Base-by-base conservation (phyloP, 495 filamentous ascomycete genomes). In the Penicillium longicatenatum region DNA sequence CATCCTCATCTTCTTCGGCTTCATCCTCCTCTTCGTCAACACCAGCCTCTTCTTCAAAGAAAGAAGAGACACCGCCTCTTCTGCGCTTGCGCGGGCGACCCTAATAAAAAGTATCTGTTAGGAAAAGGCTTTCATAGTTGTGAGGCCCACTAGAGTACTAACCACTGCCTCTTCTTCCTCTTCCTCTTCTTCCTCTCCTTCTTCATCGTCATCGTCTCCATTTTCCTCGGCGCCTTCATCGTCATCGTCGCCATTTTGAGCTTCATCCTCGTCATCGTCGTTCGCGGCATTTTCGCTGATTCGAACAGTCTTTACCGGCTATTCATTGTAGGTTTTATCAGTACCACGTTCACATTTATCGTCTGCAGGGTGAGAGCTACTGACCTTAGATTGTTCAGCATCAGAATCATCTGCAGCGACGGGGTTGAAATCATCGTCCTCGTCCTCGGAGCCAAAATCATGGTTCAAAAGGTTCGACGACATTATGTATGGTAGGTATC, bases 1-100 rank as follows among this genome's bases (percentile, higher is more conserved):
- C 89, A 57, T 91, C 89, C 54, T 90, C 85, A n/a, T 96, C 93
- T 33, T 94, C 92, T 56, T 95, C 91, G 51, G 92, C 91, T 57
- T 85, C 88, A 49, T 96, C 93, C 54, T 98, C 93, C 47, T 98
- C 93, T 30, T 90, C 93, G 60, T 97, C 93, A 55, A 98, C 93
- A 74, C 96, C 94, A 66, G 93, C 93, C 78, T 97, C 94, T 59
- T 90, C 89, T 82, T 98, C 94, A 74, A 98, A 82, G 84, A 96
- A 97, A 49, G 85, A 82, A 59, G 89, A 87, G 52, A 89, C 82
- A 52, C 79, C 82, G 59, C 87, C 84, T 67, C 83, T 85, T 69
- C 82, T 80, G 45, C 92, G 89, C 70, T 97, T 97, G 58, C 85
- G 80, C 43, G 89, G 88, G 61, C 86, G 90, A 62, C 82, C 82